Conservation (phyloP, 2,329 filamentous ascomycete genomes). For the Cladosporium oxysporum region DNA sequence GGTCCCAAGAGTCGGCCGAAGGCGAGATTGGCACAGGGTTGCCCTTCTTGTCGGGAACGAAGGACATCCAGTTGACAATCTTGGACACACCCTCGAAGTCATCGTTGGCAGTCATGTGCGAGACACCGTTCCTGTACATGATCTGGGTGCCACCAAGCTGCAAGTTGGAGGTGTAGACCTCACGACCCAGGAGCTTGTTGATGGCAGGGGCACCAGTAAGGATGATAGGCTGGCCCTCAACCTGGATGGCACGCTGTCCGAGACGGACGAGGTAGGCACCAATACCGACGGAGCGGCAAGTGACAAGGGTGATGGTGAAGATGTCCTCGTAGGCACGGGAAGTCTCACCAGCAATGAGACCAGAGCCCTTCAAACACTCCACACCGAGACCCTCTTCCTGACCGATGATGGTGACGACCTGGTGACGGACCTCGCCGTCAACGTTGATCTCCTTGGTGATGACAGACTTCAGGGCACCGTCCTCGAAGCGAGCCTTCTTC, state of each 20-base stretch:
- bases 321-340: slow-evolving; percentile 98
- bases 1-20: slow-evolving; percentile 84
- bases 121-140: slow-evolving; percentile 99
- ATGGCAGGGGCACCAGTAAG: slow-evolving; percentile 95
- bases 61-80: slow-evolving; percentile 98
- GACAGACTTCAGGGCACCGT: slow-evolving; percentile 71
- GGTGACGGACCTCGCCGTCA: slow-evolving; percentile 85
- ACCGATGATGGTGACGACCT: slow-evolving; percentile 91
- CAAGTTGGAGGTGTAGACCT: slow-evolving; percentile 98
- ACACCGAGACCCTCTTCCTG: slow-evolving; percentile 95
- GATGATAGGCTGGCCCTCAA: slow-evolving; percentile 98
- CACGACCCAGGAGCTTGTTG: slow-evolving; percentile 96
- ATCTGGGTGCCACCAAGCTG: slow-evolving; percentile 99
- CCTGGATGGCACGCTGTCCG: slow-evolving; percentile 96
- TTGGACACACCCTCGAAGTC: slow-evolving; percentile 97
- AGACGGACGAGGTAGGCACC: slow-evolving; percentile 98
- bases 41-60: slow-evolving; percentile 92
- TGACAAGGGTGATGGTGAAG: slow-evolving; percentile 96
- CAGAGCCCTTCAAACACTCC: slow-evolving; percentile 93
- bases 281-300: slow-evolving; percentile 97
- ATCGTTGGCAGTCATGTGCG: slow-evolving; percentile 96
- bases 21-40: slow-evolving; percentile 90
- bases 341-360: slow-evolving; percentile 96
- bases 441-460: slow-evolving; percentile 86
- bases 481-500: slow-evolving; percentile 82